Base-by-base conservation (phyloP, 2,329 filamentous ascomycete species). In the Byssothecium circinans region DNA sequence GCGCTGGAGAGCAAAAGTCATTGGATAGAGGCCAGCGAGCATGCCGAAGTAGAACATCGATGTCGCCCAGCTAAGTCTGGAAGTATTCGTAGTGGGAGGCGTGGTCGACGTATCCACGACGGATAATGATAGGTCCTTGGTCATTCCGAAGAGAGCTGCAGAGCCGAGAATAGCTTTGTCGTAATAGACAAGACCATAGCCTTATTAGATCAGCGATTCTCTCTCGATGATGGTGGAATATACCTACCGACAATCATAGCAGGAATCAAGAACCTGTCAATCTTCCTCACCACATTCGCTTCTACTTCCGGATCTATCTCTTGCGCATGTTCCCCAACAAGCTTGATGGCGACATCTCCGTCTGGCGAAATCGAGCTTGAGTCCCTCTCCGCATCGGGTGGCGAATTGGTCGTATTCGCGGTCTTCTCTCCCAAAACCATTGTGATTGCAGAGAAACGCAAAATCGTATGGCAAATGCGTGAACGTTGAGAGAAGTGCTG, bases 11-110 rank as follows among this genome's bases (percentile, higher is more conserved):
- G 81, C 74, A 50, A 86, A 88, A 0, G 85, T 85, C 80, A 89
- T 83, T 1, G 87, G 87, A 52, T 89, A 90, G 2, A 88, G 73
- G 0, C 87, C 87, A 0, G 81, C 83, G 2, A 91, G 77, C 85
- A 88, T 88, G 30, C 87, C 87, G 56, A 91, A 89, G 73, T 90
- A 91, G 74, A 91, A 90, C 60, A 89, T 76, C 0, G 85, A 89
- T 0, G 86, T 90, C 2, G 87, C 87, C 87, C 87, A 91, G 56
- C 81, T 85, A 22, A 91, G 78, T 10, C 87, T 80, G 0, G 80
- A 78, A 0, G 88, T 90, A 61, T 87, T 81, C 14, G 79, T 80
- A 0, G 79, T 80, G 0, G 66, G 77, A 0, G 85, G 84, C 1
- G 67, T 74, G 2, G 72, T 77, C 1, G 73, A 68, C n/a, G 74